These are phyloP conservation scores for Scenedesmus sp. DNA, from an alignment of 163 green algal genomes.

Conservation along the genomic window DNA sequence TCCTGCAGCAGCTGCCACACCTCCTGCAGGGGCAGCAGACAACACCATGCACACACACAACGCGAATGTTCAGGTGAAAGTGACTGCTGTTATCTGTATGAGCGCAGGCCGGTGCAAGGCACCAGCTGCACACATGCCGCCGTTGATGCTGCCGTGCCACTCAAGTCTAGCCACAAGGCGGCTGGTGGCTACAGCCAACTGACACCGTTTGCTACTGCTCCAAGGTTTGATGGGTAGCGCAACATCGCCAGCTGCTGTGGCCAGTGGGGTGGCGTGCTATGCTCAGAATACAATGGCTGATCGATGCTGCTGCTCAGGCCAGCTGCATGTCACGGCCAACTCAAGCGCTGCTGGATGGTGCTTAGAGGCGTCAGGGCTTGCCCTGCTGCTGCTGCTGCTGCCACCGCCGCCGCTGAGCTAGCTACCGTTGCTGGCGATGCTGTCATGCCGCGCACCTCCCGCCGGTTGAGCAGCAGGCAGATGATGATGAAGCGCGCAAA, in stretches of 20 bases:
- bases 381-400: neutral
- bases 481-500: slow-evolving; percentile 82
- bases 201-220: too few relatives aligned
- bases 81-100: neutral
- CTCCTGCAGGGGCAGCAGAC: slow-evolving; percentile 38
- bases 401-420: neutral
- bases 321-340: too few relatives aligned
- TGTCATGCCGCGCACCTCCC: slow-evolving; percentile 56
- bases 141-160: neutral
- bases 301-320: too few relatives aligned
- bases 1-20: slow-evolving; percentile 61
- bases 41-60: neutral
- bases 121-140: neutral
- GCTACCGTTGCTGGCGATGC: neutral
- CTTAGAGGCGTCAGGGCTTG: too few relatives aligned
- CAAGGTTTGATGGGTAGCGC: too few relatives aligned
- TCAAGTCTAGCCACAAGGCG: neutral
- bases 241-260: too few relatives aligned
- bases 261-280: too few relatives aligned
- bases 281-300: too few relatives aligned
- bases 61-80: neutral
- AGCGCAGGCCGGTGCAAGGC: neutral
- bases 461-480: slow-evolving; percentile 77
- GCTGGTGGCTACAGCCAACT: neutral
- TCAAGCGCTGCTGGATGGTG: too few relatives aligned